Evolutionary conservation across 1,139 yeast genomes (phyloP), one percentile per base, ranked within the genome.

Genomic region (Geotrichum carabidarum): DNA sequence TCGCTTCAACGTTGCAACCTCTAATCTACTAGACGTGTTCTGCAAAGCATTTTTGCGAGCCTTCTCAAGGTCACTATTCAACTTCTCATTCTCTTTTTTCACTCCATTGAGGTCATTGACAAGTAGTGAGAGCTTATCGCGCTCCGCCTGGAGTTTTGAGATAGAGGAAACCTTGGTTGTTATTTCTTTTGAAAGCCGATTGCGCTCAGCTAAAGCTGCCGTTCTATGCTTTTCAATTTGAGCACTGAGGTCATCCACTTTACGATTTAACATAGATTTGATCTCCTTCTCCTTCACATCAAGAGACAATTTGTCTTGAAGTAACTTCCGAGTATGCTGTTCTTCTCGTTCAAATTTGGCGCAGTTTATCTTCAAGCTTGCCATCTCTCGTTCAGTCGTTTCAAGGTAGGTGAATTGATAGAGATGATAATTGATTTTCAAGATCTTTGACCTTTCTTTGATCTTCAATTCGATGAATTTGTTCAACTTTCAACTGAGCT

Each of bases 1-100:
- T 71, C 57, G 68, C 71, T 60, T 75, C 70, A 55, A 73, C 55
- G 60, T 72, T 70, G 58, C 64, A 69, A 63, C 68, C 67, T 64
- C 64, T 40, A 54, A 50, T 6, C 57, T 51, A 17, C 64, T 48
- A 12, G 55, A 46, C 36, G 59, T 59, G 30, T 59, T 57, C 32
- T 62, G 59, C 4, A 49, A 50, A 17, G 58, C 53, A 48, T 61
- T 60, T n/a, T 56, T 56, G 40, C 60, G 60, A 35, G 64, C 64
- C 17, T 51, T 51, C 31, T 61, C 62, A 30, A 64, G 60, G 38
- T 62, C 68, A 32, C 55, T 57, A 44, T 57, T 12, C 5, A 66
- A 50, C 27, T 56, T 55, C 11, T 55, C 48, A 22, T 59, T 61
- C 42, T 65, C 67, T 17, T 56, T 58, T 15, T 59, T 59, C 15